Conservation (phyloP, 2,329 filamentous ascomycete genomes). For the Talaromyces amestolkiae region DNA sequence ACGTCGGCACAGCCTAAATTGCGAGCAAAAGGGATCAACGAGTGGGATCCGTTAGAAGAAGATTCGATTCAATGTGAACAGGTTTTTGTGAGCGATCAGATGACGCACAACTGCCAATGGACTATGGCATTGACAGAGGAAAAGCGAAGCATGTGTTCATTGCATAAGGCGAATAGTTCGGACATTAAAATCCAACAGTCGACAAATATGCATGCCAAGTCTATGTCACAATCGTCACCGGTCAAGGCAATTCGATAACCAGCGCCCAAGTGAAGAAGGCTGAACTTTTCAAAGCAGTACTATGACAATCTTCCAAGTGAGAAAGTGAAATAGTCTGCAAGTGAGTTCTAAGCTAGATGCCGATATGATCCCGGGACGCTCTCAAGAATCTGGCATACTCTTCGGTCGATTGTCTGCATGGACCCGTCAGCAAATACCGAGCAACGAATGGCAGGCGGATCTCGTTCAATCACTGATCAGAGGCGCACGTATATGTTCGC, state of each 20-base stretch:
- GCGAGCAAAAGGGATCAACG: neutral
- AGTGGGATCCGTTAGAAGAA: neutral
- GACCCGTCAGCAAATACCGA: constrained; percentile 13
- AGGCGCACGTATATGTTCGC: constrained; percentile 8
- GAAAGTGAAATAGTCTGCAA: neutral
- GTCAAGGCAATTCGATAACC: neutral
- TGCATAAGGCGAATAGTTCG: constrained; percentile 1
- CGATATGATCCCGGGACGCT: constrained; percentile 2
- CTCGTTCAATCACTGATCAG: neutral
- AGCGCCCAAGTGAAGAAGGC: neutral
- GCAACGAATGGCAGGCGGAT: constrained; percentile 7
- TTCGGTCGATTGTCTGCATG: constrained; percentile 16
- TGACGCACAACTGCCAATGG: constrained; percentile 1
- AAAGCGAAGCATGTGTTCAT: constrained; percentile 7
- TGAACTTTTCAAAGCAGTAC: neutral
- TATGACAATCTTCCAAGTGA: neutral
- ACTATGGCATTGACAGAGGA: neutral
- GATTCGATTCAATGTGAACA: neutral
- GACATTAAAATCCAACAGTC: neutral
- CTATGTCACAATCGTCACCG: constrained; percentile 4
- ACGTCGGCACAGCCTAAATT: neutral
- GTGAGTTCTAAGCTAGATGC: neutral
- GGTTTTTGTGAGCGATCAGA: neutral
- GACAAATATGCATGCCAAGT: neutral
- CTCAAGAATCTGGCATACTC: constrained; percentile 9